Base-by-base conservation (phyloP, 2,329 filamentous ascomycete species). In the Microcyclosporella mali region DNA sequence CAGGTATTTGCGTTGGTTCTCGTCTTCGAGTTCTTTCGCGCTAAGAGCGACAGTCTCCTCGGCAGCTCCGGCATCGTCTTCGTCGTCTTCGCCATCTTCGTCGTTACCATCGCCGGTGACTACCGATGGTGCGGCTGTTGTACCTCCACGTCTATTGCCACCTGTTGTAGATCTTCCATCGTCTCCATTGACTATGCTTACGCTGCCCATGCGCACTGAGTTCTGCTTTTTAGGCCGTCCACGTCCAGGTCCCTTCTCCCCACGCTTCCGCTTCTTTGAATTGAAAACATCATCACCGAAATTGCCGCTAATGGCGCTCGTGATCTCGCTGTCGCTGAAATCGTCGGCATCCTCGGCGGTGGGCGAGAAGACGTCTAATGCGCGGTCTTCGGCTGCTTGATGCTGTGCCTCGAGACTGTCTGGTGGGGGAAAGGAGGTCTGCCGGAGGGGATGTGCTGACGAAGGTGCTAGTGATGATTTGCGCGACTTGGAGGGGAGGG, bases 391-490 rank as follows among this genome's bases (percentile, higher is more conserved):
- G 12, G 50, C 53, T 6, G 50, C 40, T 17, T 41, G 49, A 37
- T 66, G 70, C 31, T 74, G 74, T 0, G 77, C 73, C 2, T 77
- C 79, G 16, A 71, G 65, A n/a, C 61, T 64, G 15, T 64, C 61
- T 15, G 58, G 41, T 18, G 85, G 84, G 0, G 85, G 84, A 59
- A 88, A 92, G 0, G 85, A 88, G 3, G 87, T 89, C 58, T 88
- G 84, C 30, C 86, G 84, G 1, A 92, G 77, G 1, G 83, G 84
- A 51, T 87, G 84, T 0, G 76, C 70, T 1, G 77, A 76, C 3
- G 75, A 74, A 7, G 73, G 65, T 18, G 73, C 68, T 3, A 81
- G 75, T 10, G 82, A 87, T 4, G 81, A 74, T 60, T 89, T 89
- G 58, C 85, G 82, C 35, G 82, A 81, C 61, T 87, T 62, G 28